A percentile compares a stretch with the other conserved stretches of the same genome.
Evolutionary conservation across 164 flowering plant genomes (phyloP).

Genomic region (Dillenia turbinata): DNA sequence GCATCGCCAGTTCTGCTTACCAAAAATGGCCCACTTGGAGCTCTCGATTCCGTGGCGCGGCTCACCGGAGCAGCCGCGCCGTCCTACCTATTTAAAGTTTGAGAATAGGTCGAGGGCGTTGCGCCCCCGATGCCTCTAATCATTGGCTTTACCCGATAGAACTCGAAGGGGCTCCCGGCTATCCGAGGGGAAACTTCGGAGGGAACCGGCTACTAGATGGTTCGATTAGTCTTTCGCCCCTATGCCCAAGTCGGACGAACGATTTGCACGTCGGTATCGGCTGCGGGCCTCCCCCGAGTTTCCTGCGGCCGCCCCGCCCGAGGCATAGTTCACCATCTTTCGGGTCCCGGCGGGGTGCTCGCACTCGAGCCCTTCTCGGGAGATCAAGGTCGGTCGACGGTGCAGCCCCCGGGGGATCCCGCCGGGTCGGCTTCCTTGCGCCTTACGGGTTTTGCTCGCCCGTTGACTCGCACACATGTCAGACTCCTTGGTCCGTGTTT

Average conservation of each 20-base stretch:
- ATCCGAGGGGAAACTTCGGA: constrained; percentile 22
- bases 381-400: constrained; percentile 8
- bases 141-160: constrained; percentile 24
- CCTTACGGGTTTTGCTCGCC: constrained; percentile 14
- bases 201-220: constrained; percentile 18
- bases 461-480: constrained; percentile 6
- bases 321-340: constrained; percentile 10
- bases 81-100: constrained; percentile 22
- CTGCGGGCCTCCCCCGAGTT: constrained; percentile 12
- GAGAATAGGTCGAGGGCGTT: constrained; percentile 21
- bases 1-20: constrained; percentile 17
- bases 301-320: neutral
- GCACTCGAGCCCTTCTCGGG: neutral
- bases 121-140: constrained; percentile 19
- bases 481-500: constrained; percentile 7
- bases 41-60: neutral
- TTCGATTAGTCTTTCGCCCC: constrained; percentile 24
- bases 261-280: neutral
- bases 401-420: constrained; percentile 12
- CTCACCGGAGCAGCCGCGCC: constrained; percentile 15
- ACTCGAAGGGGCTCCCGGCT: constrained; percentile 21
- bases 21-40: constrained; percentile 27
- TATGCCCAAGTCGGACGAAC: constrained; percentile 17
- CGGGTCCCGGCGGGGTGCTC: constrained; percentile 1
- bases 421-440: constrained; percentile 16